Conservation (phyloP, 1,284 basidiomycete species). For the Coniferiporia sulphurascens region DNA sequence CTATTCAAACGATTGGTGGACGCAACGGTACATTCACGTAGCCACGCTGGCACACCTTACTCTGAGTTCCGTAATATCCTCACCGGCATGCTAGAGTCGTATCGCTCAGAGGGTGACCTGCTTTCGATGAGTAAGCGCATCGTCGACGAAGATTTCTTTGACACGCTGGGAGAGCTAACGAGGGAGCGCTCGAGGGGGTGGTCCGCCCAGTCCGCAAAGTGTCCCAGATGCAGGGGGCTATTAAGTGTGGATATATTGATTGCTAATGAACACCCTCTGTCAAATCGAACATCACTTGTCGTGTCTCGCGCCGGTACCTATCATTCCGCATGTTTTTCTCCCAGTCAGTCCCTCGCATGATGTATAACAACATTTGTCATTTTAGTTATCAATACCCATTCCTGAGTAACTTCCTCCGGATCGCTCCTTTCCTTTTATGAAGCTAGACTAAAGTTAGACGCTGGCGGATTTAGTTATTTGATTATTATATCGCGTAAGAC, state of each 20-base stretch:
- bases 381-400: conserved; percentile 4
- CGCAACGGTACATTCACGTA: conserved; percentile 43
- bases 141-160: conserved; percentile 79
- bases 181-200: conserved; percentile 49
- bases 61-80: conserved; percentile 89
- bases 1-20: conserved; percentile 89
- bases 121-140: conserved; percentile 84
- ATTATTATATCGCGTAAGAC: no score
- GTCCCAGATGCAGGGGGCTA: conserved; percentile 13
- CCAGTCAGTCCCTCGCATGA: conserved; percentile 2
- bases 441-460: neutral
- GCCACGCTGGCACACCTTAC: conserved; percentile 66
- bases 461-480: neutral
- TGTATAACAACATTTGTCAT: conserved; percentile 7
- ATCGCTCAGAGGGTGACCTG: conserved; percentile 88
- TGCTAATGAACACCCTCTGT: neutral
- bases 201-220: conserved; percentile 31
- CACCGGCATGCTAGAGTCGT: conserved; percentile 91
- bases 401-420: neutral
- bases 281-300: conserved; percentile 1
- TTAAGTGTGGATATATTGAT: neutral
- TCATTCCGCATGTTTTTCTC: conserved; percentile 13
- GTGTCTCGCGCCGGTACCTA: conserved; percentile 14
- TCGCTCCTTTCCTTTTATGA: neutral
- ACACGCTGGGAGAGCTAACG: conserved; percentile 56